These are phyloP conservation scores for Monosporascus sp. DNA, from an alignment of 2,329 filamentous ascomycete species.

Conservation along the genomic window DNA sequence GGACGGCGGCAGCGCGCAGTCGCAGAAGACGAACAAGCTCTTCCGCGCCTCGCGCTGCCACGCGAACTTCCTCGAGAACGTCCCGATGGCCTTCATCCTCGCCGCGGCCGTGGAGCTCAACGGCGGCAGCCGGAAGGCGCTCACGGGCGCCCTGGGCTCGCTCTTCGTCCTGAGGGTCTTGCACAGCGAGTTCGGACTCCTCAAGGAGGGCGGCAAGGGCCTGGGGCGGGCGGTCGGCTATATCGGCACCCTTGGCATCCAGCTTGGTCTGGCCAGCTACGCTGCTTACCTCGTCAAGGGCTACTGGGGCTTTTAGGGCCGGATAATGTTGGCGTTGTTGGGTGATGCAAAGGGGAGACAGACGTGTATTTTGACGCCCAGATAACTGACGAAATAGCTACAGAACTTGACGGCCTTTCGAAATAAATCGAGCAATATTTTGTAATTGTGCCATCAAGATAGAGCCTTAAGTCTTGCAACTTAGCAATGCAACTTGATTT, in stretches of 20 bases:
- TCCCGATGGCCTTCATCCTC: slow-evolving; percentile 24
- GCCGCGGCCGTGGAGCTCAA: slow-evolving; percentile 27
- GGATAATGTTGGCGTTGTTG: not conserved
- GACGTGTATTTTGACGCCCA: too few species aligned
- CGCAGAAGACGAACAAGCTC: slow-evolving; percentile 14
- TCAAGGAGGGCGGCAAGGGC: slow-evolving; percentile 13
- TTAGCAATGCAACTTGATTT: not conserved
- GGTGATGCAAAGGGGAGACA: not conserved
- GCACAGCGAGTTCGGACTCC: slow-evolving; percentile 23
- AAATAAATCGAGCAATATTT: too few species aligned
- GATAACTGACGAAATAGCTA: too few species aligned
- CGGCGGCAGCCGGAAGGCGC: slow-evolving; percentile 19
- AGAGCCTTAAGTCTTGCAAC: not conserved
- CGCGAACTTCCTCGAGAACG: slow-evolving; percentile 27
- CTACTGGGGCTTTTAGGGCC: slow-evolving; percentile 15
- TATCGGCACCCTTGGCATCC: slow-evolving; percentile 20
- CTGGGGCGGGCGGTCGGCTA: slow-evolving; percentile 23
- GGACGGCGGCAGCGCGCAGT: slow-evolving; percentile 2
- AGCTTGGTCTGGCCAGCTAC: slow-evolving; percentile 22
- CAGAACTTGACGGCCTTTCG: too few species aligned
- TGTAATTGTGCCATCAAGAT: not conserved
- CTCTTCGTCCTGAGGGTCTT: slow-evolving; percentile 22
- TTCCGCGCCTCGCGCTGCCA: slow-evolving; percentile 21
- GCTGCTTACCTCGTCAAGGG: slow-evolving; percentile 21
- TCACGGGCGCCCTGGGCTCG: slow-evolving; percentile 17